Percentiles rank a stretch among this genome's conserved stretches.
Conservation (phyloP, 2,329 filamentous ascomycete species). For the Huntiella abstrusa region DNA sequence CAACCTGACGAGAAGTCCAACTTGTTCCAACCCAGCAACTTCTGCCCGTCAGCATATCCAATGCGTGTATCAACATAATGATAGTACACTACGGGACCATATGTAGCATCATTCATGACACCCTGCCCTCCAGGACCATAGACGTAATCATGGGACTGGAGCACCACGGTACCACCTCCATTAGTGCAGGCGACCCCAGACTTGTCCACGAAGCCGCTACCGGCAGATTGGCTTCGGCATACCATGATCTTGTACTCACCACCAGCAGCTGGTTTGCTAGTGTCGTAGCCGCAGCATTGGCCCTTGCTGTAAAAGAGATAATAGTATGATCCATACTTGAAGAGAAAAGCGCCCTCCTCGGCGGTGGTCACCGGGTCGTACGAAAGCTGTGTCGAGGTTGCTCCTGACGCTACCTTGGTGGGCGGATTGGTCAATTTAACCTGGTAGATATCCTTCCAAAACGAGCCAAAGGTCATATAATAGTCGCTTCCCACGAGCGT, state of each 20-base stretch:
- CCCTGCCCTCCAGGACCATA: constrained; percentile 48
- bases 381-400: constrained; percentile 25
- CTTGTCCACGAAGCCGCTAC: constrained; percentile 37
- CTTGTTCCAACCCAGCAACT: constrained; percentile 32
- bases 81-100: constrained; percentile 26
- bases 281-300: constrained; percentile 41
- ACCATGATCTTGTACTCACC: constrained; percentile 49
- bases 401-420: constrained; percentile 14
- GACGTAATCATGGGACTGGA: constrained; percentile 38
- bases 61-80: constrained; percentile 20
- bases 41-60: constrained; percentile 20
- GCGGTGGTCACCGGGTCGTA: constrained; percentile 34
- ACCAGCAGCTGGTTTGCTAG: constrained; percentile 29
- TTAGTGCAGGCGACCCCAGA: constrained; percentile 32
- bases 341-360: constrained; percentile 37
- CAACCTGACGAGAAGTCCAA: constrained; percentile 30
- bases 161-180: constrained; percentile 42
- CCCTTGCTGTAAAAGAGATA: constrained; percentile 47
- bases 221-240: constrained; percentile 35
- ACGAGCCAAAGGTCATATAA: constrained; percentile 45
- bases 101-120: constrained; percentile 17
- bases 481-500: constrained; percentile 23
- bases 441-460: constrained; percentile 48
- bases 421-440: constrained; percentile 26
- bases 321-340: constrained; percentile 35